Base-by-base conservation (phyloP, 306 rosid genomes). In the Glycine soja region DNA sequence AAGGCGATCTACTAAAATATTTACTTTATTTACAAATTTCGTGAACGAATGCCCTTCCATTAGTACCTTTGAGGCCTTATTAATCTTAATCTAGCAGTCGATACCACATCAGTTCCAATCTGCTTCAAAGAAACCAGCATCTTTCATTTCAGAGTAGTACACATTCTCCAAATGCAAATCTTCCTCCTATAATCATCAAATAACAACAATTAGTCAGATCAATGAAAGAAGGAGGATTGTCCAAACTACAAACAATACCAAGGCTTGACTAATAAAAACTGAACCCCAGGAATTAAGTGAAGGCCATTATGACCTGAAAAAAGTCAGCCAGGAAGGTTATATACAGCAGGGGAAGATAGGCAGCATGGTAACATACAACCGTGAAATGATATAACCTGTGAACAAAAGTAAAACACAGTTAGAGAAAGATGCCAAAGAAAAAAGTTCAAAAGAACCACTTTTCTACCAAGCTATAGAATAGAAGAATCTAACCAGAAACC, bases 61-160 rank as follows among this genome's bases (percentile, higher is more conserved):
- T 38, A 6, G 63, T 19, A 73, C 45, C 63, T 61, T 61, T 62
- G 77, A 61, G 76, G 80, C 75, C 70, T 78, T 53, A 68, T 80
- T 75, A 63, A 14, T 63, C n/a, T 38, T 38, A 40, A 75, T 10
- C 73, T 72, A 77, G 63, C 63, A 46, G 38, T 19, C 64, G 59
- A 67, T 38, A 48, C 53, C 58, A 52, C 81, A 64, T 91, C 88
- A 90, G 56, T 95, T 91, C 98, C 98, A 95, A 77, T 88, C 95
- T 6, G 91, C 80, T 82, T 92, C 97, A 34, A 92, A 95, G 88
- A 92, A 95, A 74, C 98, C 97, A 36, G 98, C 95, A 83, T 95
- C 98, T 89, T 92, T 95, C 98, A 95, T 95, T 82, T 95, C 97
- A 13, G 97, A 95, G 83, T 95, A 95, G 82, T 95, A 91, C 24